Base-by-base conservation (phyloP, 1,284 basidiomycete genomes). In the Boletus calvinii region DNA sequence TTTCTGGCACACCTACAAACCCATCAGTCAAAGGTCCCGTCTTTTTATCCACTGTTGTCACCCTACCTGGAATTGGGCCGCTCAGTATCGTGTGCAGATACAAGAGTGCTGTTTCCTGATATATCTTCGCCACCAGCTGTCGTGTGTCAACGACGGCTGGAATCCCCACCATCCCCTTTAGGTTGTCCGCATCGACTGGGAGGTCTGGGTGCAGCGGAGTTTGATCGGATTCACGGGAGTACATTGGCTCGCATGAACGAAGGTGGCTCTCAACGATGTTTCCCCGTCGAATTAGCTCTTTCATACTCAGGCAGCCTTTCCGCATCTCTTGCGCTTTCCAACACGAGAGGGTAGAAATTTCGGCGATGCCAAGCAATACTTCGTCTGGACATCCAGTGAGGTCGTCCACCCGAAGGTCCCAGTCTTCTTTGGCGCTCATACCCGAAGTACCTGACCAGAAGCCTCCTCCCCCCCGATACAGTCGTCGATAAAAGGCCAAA, bases 331-430 rank as follows among this genome's bases (percentile, higher is more conserved):
- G 72, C 22, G 73, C 68, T 68, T 90, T 90, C 90, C 90, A 92
- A 59, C 83, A 79, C 11, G 85, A 81, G n/a, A 93, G 77, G 2
- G 78, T 78, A 11, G 85, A 82, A 13, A 82, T 79, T 64, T 91
- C 87, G 17, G 84, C 88, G 48, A 92, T 77, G 26, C 83, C 85
- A 49, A 92, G 78, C 61, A 92, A 70, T 22, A 84, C 83, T 57
- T 81, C 81, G 63, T 90, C 85, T 3, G 87, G 84, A 71, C 87
- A 90, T 20, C 88, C 89, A 32, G 80, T 84, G 55, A 90, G 69
- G 45, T 69, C 66, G 57, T 86, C 84, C 78, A 90, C 84, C 48
- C 78, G 76, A 57, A 84, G 63, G 47, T 69, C 73, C 49, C 55
- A 60, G 20, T 64, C 66, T 39, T 72, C 70, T 39, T 57, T 59